Evolutionary conservation across 192 early-diverging fungal genomes (phyloP), one percentile per base, ranked within the genome.

Genomic region (Allomyces macrogynus): DNA sequence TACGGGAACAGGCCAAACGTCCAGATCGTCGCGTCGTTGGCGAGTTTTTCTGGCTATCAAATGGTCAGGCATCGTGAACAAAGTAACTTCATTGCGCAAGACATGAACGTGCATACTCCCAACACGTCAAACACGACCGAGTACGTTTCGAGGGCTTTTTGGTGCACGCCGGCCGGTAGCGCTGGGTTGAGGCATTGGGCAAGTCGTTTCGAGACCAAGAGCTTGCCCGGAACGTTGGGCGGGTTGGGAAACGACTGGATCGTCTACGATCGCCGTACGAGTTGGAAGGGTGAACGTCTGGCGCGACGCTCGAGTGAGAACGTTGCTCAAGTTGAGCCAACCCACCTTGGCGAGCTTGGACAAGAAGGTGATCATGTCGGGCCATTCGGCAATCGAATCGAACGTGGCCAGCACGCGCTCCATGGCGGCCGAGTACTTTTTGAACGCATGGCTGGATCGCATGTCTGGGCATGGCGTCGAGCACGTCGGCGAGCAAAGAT

Each of bases 181-280:
- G 89, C 92, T 11, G 91, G 94, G 71, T 95, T 97, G 64, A 97
- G 80, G 40, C 89, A 93, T 65, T 97, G 94, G 5, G 91, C 94
- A 23, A 97, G 74, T 24, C 94, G 83, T 76, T 95, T 95, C 43
- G 89, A 83, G 10, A 97, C 84, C 5, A 86, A 77, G 20, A 88
- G 78, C 67, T 90, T 93, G 43, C 82, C 77, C n/a, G 94, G 94
- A 40, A 95, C 80, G 63, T 81, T 76, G 0, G 78, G 67, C 63
- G 86, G 88, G 68, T 86, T 79, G 23, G 83, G 73, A 71, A 90
- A 87, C 5, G 81, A 81, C 77, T 89, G 84, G 66, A 95, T 84
- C 0, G 88, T 81, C 82, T 89, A 71, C 44, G 10, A 4, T 62
- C 23, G 12, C 18, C 25, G 22, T 16, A 57, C 14, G 32, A 61